Evolutionary conservation across 495 filamentous ascomycete species (phyloP), one percentile per base, ranked within the genome.

Genomic region (Apodospora peruviana): DNA sequence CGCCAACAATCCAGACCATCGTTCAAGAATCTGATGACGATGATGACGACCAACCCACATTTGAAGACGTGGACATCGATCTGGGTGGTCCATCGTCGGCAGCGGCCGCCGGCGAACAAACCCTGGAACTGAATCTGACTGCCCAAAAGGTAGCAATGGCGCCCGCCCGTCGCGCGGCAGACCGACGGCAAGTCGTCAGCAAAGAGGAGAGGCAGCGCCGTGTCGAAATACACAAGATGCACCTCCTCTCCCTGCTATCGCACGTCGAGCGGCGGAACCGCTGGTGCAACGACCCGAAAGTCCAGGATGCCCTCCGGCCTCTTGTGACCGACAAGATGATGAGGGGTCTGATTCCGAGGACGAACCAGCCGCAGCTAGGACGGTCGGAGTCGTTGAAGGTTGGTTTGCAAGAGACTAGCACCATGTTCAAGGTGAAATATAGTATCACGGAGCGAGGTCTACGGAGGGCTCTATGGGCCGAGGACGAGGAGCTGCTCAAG

Each of bases 281-380:
- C 45, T 97, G 91, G 91, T 97, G 91, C 61, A 96, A 95, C 63
- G 82, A 93, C 62, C 52, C 72, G 12, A 62, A 71, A 50, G 71
- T 84, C 32, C 85, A 93, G 62, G 66, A 64, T 27, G 72, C 69
- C 17, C 59, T 95, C 18, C 82, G 76, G 50, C 63, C 65, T 22
- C 70, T 87, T 20, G 50, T 96, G 4, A 69, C 78, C 1, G 74
- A 76, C 20, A 83, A 83, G 40, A 78, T 77, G 27, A 59, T 81
- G 24, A 70, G 68, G 7, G 78, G 81, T 32, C 68, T 98, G 3
- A 81, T 82, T 40, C 85, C 86, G 4, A 67, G 83, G 19, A 69
- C 78, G 10, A 66, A 70, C 36, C 68, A 83, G 43, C 80, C 83
- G 16, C 87, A 94, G 60, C 88, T 85, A 55, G 76, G 77, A 12